These are phyloP conservation scores for Paramecium primaurelia DNA, from an alignment of 73 alveolate genomes.

Conservation along the genomic window DNA sequence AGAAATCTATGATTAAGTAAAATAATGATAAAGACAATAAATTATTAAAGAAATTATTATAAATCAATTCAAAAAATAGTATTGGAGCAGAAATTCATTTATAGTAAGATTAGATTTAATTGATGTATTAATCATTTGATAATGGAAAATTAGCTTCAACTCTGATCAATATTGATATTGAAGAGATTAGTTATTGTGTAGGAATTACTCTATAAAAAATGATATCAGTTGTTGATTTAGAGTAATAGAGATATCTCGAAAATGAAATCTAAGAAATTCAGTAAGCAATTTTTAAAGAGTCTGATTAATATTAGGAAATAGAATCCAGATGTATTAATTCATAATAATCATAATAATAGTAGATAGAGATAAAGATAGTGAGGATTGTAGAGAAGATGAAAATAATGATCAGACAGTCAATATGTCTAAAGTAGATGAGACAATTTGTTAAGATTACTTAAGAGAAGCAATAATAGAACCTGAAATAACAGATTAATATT, in stretches of 20 bases:
- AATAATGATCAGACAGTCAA: not conserved
- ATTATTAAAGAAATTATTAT: not conserved
- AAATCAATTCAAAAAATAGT: not conserved
- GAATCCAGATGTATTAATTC: not conserved
- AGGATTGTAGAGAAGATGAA: not conserved
- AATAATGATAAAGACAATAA: not conserved
- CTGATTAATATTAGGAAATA: not conserved
- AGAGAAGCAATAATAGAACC: not conserved
- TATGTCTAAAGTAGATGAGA: not conserved
- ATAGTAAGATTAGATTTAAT: not conserved
- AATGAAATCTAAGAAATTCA: not conserved
- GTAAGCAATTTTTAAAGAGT: not conserved
- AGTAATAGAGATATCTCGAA: not conserved
- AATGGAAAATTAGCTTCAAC: slow-evolving; percentile 64
- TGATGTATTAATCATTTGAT: slow-evolving; percentile 64
- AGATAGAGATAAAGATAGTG: not conserved
- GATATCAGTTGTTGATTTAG: not conserved
- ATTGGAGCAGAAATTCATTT: not conserved
- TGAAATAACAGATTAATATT: not conserved
- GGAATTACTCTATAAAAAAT: slow-evolving; percentile 55
- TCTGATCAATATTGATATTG: slow-evolving; percentile 67
- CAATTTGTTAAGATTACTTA: not conserved
- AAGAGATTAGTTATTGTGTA: slow-evolving; percentile 66
- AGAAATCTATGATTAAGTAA: not conserved
- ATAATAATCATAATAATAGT: not conserved